Evolutionary conservation across 2,329 filamentous ascomycete genomes (phyloP).

Genomic region (Talaromyces islandicus): DNA sequence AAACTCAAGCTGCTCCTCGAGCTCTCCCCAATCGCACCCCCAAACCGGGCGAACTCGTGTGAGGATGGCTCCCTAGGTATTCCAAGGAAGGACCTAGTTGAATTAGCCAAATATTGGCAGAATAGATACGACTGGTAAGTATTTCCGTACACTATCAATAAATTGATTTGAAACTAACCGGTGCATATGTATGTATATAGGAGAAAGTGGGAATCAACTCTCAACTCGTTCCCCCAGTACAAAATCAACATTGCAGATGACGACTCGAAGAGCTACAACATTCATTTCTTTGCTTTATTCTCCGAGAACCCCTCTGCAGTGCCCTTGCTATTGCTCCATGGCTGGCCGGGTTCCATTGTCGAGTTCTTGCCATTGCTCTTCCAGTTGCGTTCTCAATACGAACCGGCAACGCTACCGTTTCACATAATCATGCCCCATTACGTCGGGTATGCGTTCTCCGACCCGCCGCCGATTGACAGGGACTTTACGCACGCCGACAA

Average conservation of each 20-base stretch:
- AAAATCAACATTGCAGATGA: background rate
- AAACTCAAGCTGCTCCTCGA: background rate
- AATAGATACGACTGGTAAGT: slow-evolving; percentile 1
- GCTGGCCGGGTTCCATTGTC: background rate
- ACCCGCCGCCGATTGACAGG: background rate
- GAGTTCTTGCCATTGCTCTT: slow-evolving; percentile 1
- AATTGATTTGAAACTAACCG: background rate
- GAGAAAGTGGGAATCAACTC: slow-evolving; percentile 1
- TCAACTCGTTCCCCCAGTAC: slow-evolving; percentile 2
- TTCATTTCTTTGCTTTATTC: slow-evolving; percentile 1
- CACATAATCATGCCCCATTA: slow-evolving; percentile 1
- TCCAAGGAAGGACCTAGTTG: background rate
- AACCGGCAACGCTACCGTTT: background rate
- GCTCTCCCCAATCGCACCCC: background rate
- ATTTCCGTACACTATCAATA: background rate
- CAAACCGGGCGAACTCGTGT: background rate
- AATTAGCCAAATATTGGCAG: background rate
- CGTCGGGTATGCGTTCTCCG: background rate
- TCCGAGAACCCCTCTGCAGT: background rate
- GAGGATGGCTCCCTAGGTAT: background rate
- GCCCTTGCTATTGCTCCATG: background rate
- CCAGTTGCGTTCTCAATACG: background rate
- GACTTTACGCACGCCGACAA: slow-evolving; percentile 1
- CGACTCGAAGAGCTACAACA: background rate
- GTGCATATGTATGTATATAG: background rate